phyloP scores from a whole-genome alignment of 345 rosid genomes.

The Hypericum androsaemum region DNA sequence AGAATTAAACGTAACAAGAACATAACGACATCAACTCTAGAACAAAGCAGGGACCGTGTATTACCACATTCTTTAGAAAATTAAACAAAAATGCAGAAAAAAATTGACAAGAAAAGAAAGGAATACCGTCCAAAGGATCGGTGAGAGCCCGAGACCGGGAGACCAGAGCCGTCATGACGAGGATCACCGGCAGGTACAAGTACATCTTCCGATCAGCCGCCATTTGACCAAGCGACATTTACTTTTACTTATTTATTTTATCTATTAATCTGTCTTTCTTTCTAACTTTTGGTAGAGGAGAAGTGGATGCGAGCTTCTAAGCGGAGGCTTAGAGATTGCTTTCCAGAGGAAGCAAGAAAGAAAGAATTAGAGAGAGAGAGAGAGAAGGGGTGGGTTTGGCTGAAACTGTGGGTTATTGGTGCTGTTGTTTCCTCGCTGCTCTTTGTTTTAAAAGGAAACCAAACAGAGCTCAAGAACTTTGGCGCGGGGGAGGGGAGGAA shows the following conservation, averaged over 20 bases:
- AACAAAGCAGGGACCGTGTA: too few relatives aligned
- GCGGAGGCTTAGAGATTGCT: slow-evolving; percentile 3
- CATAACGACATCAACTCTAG: too few relatives aligned
- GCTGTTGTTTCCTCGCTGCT: background rate
- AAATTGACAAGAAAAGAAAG: slow-evolving; percentile 10
- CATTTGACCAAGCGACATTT: slow-evolving; percentile 23
- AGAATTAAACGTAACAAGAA: too few relatives aligned
- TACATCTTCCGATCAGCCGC: slow-evolving; percentile 10
- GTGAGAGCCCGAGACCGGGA: slow-evolving; percentile 34
- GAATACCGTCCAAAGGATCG: slow-evolving; percentile 60
- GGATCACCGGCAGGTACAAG: slow-evolving; percentile 13
- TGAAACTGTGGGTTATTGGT: background rate
- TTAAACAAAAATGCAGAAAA: too few relatives aligned
- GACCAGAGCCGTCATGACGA: slow-evolving; percentile 30
- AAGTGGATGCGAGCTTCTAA: too few relatives aligned
- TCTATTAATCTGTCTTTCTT: too few relatives aligned
- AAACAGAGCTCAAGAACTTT: background rate
- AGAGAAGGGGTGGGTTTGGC: too few relatives aligned
- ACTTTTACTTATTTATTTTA: too few relatives aligned
- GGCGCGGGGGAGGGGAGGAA: background rate
- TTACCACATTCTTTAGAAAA: too few relatives aligned
- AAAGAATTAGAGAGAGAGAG: background rate
- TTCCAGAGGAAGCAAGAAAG: background rate
- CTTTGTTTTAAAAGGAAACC: slow-evolving; percentile 1
- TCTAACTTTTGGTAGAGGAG: too few relatives aligned